phyloP scores from a whole-genome alignment of 2,329 filamentous ascomycete genomes.

The Arthrobotrys musiformis region DNA sequence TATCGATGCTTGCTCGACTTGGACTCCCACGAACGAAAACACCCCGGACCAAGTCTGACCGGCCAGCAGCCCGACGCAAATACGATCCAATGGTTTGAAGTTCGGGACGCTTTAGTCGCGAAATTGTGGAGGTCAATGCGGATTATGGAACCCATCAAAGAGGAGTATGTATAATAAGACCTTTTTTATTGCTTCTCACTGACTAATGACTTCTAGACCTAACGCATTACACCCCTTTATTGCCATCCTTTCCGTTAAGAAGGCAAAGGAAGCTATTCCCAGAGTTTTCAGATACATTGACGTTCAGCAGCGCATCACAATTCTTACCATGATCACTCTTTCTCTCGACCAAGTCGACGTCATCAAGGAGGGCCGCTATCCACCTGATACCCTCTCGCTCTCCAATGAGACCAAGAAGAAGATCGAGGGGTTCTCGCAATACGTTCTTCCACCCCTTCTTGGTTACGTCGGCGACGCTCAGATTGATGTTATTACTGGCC shows the following conservation, averaged over 20 bases:
- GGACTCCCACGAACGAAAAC: constrained; percentile 87
- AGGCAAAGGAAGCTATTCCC: constrained; percentile 95
- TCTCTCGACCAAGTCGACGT: constrained; percentile 94
- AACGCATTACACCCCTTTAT: constrained; percentile 87
- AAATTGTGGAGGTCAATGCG: constrained; percentile 88
- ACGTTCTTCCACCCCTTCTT: constrained; percentile 90
- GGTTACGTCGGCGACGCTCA: constrained; percentile 90
- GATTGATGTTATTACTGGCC: constrained; percentile 87
- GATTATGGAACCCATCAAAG: constrained; percentile 87
- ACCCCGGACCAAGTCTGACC: constrained; percentile 73
- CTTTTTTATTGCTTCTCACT: background rate
- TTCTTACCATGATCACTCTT: constrained; percentile 93
- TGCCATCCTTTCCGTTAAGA: constrained; percentile 89
- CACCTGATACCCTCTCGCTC: constrained; percentile 76
- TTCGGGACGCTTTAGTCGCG: constrained; percentile 76
- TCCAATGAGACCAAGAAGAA: constrained; percentile 84
- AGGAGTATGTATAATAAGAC: constrained; percentile 31
- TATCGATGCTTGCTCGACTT: constrained; percentile 91
- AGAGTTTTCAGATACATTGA: constrained; percentile 94
- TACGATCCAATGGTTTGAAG: constrained; percentile 82
- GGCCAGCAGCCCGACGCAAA: constrained; percentile 73
- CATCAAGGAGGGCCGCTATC: constrained; percentile 80
- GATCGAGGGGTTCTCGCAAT: constrained; percentile 86
- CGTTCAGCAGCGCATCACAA: constrained; percentile 90
- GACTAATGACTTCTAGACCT: constrained; percentile 68